These are phyloP conservation scores for Fennellomyces sp. DNA, from an alignment of 371 early-diverging fungal species.

Conservation along the genomic window DNA sequence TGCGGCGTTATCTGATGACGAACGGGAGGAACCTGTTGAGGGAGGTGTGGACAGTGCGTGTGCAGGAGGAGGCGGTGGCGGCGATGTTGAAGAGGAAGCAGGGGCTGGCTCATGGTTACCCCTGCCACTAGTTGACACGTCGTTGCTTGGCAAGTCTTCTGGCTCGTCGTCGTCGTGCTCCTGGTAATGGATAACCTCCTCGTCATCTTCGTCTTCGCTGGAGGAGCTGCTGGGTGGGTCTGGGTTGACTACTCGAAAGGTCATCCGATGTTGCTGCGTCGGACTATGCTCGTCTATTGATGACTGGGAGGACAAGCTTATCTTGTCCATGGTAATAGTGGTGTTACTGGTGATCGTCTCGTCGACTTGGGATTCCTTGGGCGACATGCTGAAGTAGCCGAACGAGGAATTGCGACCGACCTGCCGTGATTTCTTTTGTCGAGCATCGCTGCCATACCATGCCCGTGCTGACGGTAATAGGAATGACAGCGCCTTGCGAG, in stretches of 20 bases:
- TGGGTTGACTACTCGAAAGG: constrained; percentile 9
- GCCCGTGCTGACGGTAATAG: constrained; percentile 6
- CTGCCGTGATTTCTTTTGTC: neutral
- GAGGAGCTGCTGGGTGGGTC: neutral
- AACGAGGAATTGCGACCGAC: neutral
- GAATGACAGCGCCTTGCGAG: constrained; percentile 13
- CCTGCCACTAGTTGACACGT: neutral
- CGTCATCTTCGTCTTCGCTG: neutral
- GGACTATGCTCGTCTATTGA: constrained; percentile 1
- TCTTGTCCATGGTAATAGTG: neutral
- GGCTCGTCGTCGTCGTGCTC: neutral
- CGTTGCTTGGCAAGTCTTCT: neutral
- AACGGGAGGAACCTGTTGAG: neutral
- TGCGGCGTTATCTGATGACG: neutral
- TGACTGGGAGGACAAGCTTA: neutral
- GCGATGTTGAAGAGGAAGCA: neutral
- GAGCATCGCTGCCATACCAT: neutral
- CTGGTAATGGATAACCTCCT: constrained; percentile 6
- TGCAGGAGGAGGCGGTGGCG: constrained; percentile 4
- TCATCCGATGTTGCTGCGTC: constrained; percentile 6
- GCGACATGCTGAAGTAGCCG: neutral
- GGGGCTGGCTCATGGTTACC: neutral
- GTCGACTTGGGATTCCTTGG: neutral
- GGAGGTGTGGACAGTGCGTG: constrained; percentile 11
- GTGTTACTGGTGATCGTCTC: neutral